Conservation (phyloP, 2,329 filamentous ascomycete genomes). For the Colletotrichum navitas region DNA sequence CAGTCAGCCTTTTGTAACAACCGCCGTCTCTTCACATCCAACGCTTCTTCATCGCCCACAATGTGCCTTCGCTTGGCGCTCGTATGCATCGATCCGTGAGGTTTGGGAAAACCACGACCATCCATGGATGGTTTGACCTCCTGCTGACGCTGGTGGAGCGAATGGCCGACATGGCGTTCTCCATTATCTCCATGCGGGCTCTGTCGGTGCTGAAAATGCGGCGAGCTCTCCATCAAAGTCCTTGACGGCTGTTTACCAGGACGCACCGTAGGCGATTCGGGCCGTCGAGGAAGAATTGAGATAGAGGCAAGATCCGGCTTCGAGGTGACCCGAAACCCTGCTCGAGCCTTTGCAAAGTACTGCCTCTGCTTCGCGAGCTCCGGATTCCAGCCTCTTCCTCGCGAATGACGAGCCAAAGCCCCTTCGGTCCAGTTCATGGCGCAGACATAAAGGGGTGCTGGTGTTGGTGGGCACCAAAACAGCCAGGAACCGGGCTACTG, state of each 20-base stretch:
- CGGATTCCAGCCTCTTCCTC: conserved; percentile 50
- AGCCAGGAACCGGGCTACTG: too few relatives aligned
- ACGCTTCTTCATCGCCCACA: not conserved
- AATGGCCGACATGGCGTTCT: too few relatives aligned
- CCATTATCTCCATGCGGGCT: conserved; percentile 35
- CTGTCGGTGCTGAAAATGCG: conserved; percentile 41
- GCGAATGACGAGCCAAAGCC: conserved; percentile 53
- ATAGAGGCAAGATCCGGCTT: conserved; percentile 1
- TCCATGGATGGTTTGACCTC: not conserved
- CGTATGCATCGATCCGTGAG: not conserved
- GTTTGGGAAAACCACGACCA: not conserved
- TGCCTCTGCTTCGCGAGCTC: conserved; percentile 53
- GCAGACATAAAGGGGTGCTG: not conserved
- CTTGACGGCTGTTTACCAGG: not conserved
- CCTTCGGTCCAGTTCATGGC: conserved; percentile 60
- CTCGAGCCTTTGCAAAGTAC: conserved; percentile 54
- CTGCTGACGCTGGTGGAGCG: not conserved
- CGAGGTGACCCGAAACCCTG: not conserved
- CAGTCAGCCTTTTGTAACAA: conserved; percentile 45
- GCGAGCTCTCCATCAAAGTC: not conserved
- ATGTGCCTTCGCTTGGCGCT: conserved; percentile 10
- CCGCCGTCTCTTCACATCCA: conserved; percentile 40
- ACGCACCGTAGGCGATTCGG: not conserved
- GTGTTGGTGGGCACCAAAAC: not conserved
- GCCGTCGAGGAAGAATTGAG: conserved; percentile 47